phyloP scores from a whole-genome alignment of 345 rosid species.

The Moricandia arvensis region DNA sequence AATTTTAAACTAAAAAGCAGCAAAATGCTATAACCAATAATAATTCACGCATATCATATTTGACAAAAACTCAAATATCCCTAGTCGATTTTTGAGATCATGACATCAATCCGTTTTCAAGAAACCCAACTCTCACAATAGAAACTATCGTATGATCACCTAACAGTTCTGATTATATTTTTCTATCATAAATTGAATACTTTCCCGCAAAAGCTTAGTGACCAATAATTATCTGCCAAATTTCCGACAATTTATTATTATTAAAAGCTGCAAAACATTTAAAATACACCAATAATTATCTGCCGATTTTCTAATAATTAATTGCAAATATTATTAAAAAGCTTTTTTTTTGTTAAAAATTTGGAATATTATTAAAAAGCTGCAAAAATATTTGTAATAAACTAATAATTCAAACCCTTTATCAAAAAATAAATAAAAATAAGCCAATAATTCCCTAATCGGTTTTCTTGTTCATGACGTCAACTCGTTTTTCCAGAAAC shows the following conservation, averaged over 20 bases:
- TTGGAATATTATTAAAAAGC: too few relatives aligned
- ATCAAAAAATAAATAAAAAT: too few relatives aligned
- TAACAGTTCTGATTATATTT: background rate
- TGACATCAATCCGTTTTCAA: background rate
- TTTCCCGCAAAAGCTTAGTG: background rate
- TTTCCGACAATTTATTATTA: background rate
- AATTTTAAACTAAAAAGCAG: background rate
- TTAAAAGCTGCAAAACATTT: background rate
- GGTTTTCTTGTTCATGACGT: background rate
- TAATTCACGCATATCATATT: background rate
- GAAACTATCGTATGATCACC: background rate
- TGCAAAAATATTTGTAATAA: background rate
- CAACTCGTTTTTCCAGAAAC: background rate
- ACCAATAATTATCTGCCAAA: background rate
- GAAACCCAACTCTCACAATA: background rate
- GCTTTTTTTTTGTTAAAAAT: too few relatives aligned
- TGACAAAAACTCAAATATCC: background rate
- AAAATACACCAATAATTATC: background rate
- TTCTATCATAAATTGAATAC: background rate
- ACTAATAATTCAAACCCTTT: too few relatives aligned
- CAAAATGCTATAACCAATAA: background rate
- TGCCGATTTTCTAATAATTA: background rate
- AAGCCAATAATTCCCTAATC: background rate
- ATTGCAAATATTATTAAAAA: background rate
- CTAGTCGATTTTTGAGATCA: background rate